A percentile compares a stretch with the other conserved stretches of the same genome.
Conservation (phyloP, 441 rosid species). For the Cnidoscolus chayamansa region DNA sequence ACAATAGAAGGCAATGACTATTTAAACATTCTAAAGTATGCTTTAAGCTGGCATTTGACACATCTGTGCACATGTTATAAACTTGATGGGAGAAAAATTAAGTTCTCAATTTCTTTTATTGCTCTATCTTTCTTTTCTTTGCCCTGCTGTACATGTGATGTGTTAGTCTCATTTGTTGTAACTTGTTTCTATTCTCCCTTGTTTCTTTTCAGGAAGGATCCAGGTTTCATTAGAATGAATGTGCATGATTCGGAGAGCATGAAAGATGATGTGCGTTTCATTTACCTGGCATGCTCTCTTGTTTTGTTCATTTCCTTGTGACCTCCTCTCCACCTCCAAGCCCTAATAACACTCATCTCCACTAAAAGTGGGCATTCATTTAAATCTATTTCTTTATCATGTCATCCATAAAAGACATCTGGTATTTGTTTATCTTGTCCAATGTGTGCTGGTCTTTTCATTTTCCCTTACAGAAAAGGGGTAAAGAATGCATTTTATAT, state of each 20-base stretch:
- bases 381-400: not conserved
- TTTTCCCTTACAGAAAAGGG: not conserved
- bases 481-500: not conserved
- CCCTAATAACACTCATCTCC: not conserved
- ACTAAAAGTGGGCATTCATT: not conserved
- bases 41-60: not conserved
- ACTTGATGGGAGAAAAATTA: not conserved
- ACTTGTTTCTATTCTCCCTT: slow-evolving; percentile 4
- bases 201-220: slow-evolving; percentile 72
- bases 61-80: not conserved
- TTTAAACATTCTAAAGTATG: not conserved
- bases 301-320: not conserved
- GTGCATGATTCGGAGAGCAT: slow-evolving; percentile 67
- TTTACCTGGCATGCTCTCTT: slow-evolving; percentile 11
- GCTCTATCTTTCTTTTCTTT: not conserved
- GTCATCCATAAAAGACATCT: not conserved
- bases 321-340: not conserved
- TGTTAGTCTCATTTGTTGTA: not conserved
- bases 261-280: slow-evolving; percentile 82
- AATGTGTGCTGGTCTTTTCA: not conserved
- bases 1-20: not conserved
- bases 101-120: not conserved
- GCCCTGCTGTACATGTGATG: not conserved
- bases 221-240: slow-evolving; percentile 84
- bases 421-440: not conserved